Evolutionary conservation across 2,329 filamentous ascomycete species (phyloP), one percentile per base, ranked within the genome.

Genomic region (Fusarium fujikuroi): DNA sequence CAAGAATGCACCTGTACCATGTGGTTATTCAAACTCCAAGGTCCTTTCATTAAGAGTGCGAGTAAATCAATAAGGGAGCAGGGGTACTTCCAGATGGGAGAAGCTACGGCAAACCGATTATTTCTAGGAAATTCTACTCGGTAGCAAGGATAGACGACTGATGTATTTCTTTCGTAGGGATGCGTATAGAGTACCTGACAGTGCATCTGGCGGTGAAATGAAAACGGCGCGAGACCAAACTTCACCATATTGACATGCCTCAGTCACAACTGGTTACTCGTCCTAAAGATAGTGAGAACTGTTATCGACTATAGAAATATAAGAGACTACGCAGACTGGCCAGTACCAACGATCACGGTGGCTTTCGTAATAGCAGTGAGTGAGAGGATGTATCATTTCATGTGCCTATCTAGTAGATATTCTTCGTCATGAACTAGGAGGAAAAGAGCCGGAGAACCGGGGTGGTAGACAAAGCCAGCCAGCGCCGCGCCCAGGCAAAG

Each of bases 381-480:
- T 65, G 61, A 64, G 60, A 75, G 58, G 59, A 71, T 70, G 57
- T 56, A 16, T 32, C 44, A 60, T 66, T 60, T 53, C 49, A 60
- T 65, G 57, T 43, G 12, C 18, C 43, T 42, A 42, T 11, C 32
- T 32, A 32, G 12, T 14, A 62, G 28, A 43, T 46, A 58, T 65
- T 30, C 63, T 63, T 71, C 74, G 65, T 64, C 46, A 12, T 59
- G 65, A 59, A 69, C 68, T 77, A 72, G 12, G 25, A n/a, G 64
- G 72, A 74, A 77, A 77, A 78, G 75, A 78, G 78, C 68, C 73
- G 76, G 76, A 78, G 75, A 78, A 77, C 68, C 73, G 76, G 76
- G 76, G 71, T 75, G 65, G 75, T 75, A 63, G 72, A 67, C 74
- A 66, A 73, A 70, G 64, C 76, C 59, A 71, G 71, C 74, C 72